A percentile compares a stretch with the other conserved stretches of the same genome.
phyloP scores from a whole-genome alignment of 352 stramenopile genomes.

The Pythium scleroteichum region DNA sequence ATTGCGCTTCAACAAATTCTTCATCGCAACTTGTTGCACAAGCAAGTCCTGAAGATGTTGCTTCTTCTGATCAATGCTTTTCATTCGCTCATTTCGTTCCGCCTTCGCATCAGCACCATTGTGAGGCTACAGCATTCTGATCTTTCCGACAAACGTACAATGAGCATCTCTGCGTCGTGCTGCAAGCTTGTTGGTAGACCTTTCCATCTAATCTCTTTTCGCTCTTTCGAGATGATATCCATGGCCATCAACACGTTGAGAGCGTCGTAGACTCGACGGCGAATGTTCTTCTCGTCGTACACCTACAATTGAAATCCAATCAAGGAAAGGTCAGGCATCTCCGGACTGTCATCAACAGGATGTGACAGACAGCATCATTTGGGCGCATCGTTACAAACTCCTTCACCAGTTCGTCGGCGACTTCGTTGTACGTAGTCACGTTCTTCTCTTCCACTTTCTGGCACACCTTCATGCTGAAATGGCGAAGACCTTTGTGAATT shows the following conservation, averaged over 20 bases:
- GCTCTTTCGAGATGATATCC: slow-evolving; percentile 98
- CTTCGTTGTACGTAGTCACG: slow-evolving; percentile 95
- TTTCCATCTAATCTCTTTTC: slow-evolving; percentile 91
- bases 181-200: slow-evolving; percentile 78
- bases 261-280: slow-evolving; percentile 95
- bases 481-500: slow-evolving; percentile 90
- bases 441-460: slow-evolving; percentile 97
- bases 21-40: slow-evolving; percentile 93
- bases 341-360: neutral
- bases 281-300: slow-evolving; percentile 97
- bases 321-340: neutral
- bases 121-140: too few species aligned
- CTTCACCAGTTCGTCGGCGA: slow-evolving; percentile 91
- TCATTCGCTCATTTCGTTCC: slow-evolving; percentile 74
- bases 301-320: slow-evolving; percentile 31
- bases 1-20: slow-evolving; percentile 92
- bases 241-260: slow-evolving; percentile 98
- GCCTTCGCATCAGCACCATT: slow-evolving; percentile 45
- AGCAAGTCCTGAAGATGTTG: slow-evolving; percentile 92
- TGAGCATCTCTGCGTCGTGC: slow-evolving; percentile 86
- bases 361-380: slow-evolving; percentile 55
- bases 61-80: slow-evolving; percentile 86
- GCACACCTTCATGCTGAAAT: slow-evolving; percentile 96
- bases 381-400: slow-evolving; percentile 88
- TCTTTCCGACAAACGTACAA: too few species aligned